Conservation (phyloP, 345 rosid genomes). For the Arabidopsis thaliana region DNA sequence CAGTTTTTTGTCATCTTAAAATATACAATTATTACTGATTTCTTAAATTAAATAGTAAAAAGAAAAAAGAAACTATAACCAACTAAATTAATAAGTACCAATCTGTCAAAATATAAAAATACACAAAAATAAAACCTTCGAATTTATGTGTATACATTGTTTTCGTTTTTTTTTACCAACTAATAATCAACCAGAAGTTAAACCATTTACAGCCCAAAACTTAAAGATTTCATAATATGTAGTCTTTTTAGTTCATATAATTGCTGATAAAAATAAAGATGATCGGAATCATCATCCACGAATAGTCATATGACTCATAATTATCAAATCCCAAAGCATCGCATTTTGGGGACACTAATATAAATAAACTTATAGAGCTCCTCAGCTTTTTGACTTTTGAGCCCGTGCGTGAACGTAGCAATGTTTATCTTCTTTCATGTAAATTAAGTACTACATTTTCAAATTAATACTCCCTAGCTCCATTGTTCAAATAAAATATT, state of each 20-base stretch:
- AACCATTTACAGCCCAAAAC: constrained; percentile 14
- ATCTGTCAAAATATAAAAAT: background rate
- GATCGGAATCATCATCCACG: constrained; percentile 39
- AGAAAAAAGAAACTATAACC: background rate
- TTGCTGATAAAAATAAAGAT: constrained; percentile 4
- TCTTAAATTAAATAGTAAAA: background rate
- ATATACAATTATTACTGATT: no score
- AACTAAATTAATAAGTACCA: background rate
- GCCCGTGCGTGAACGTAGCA: constrained; percentile 42
- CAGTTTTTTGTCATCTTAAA: no score
- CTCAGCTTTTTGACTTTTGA: constrained; percentile 46
- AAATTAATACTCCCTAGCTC: background rate
- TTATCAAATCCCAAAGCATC: constrained; percentile 48
- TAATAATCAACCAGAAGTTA: background rate
- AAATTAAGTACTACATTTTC: constrained; percentile 9
- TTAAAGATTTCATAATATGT: background rate
- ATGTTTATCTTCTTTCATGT: constrained; percentile 19
- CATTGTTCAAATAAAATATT: background rate
- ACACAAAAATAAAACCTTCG: background rate
- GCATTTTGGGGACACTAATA: constrained; percentile 36
- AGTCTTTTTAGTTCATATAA: background rate
- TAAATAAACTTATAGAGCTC: constrained; percentile 32
- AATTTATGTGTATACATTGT: background rate
- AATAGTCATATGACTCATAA: constrained; percentile 24
- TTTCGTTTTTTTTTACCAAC: background rate